A percentile compares a stretch with the other conserved stretches of the same genome.
Conservation (phyloP, 1,284 basidiomycete genomes). For the Cutaneotrichosporon sp. region DNA sequence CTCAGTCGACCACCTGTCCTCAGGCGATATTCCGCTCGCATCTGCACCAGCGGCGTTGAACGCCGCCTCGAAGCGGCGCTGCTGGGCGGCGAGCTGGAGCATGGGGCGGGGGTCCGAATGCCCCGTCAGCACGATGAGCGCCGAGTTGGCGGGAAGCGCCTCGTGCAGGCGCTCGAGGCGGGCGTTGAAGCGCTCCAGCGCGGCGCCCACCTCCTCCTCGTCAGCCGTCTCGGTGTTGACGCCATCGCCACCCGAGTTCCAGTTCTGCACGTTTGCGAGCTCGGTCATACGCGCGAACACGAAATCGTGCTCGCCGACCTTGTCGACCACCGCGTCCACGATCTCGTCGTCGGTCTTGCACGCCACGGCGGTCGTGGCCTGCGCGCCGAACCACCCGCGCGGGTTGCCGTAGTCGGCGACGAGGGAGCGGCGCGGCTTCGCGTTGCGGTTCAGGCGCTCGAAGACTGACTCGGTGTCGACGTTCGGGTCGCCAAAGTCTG, state of each 20-base stretch:
- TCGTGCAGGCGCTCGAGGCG: constrained; percentile 66
- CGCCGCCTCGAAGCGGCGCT: constrained; percentile 70
- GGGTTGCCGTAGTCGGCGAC: constrained; percentile 85
- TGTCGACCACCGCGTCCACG: constrained; percentile 64
- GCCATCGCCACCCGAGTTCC: constrained; percentile 55
- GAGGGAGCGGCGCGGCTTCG: constrained; percentile 61
- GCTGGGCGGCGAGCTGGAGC: constrained; percentile 67
- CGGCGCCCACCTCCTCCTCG: constrained; percentile 26
- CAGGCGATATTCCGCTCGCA: constrained; percentile 45
- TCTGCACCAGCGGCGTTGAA: constrained; percentile 58
- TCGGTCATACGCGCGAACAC: constrained; percentile 77
- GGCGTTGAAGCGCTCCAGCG: constrained; percentile 59
- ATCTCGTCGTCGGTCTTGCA: constrained; percentile 74
- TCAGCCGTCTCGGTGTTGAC: constrained; percentile 2
- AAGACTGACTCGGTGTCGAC: constrained; percentile 83
- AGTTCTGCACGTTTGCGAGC: constrained; percentile 72
- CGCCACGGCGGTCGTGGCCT: constrained; percentile 70
- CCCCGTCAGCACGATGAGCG: constrained; percentile 79
- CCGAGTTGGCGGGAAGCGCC: constrained; percentile 71
- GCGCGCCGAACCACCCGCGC: constrained; percentile 73
- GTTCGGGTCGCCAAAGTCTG: constrained; percentile 76
- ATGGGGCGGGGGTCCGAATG: constrained; percentile 81
- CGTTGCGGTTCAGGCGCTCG: constrained; percentile 67
- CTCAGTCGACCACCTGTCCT: constrained; percentile 67
- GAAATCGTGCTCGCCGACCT: constrained; percentile 70